A percentile compares a stretch with the other conserved stretches of the same genome.
phyloP scores from a whole-genome alignment of 2,329 filamentous ascomycete species.

The Paraphoma chrysanthemicola region DNA sequence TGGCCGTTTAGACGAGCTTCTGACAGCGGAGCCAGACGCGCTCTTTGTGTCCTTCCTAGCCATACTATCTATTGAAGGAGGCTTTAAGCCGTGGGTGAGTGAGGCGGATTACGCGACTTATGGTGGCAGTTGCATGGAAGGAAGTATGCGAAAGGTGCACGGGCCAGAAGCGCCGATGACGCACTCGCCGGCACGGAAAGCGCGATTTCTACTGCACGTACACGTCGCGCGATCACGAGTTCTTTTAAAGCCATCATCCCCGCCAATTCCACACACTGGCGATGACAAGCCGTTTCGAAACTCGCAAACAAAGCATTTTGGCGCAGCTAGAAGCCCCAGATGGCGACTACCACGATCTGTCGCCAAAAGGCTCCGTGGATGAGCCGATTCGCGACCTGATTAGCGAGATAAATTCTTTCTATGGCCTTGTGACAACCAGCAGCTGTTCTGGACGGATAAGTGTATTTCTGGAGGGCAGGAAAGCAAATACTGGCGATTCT shows the following conservation, averaged over 20 bases:
- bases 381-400: slow-evolving; percentile 79
- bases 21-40: slow-evolving; percentile 17
- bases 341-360: slow-evolving; percentile 78
- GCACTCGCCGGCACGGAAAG: slow-evolving; percentile 14
- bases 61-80: slow-evolving; percentile 25
- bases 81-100: neutral
- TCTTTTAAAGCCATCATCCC: neutral
- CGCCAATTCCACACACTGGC: neutral
- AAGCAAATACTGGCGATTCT: slow-evolving; percentile 41
- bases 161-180: slow-evolving; percentile 23
- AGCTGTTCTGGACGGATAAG: slow-evolving; percentile 89
- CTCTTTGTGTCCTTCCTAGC: slow-evolving; percentile 35
- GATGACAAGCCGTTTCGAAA: slow-evolving; percentile 46
- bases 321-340: slow-evolving; percentile 71
- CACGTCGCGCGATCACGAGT: slow-evolving; percentile 31
- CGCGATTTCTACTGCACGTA: slow-evolving; percentile 14
- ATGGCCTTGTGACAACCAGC: slow-evolving; percentile 87
- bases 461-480: slow-evolving; percentile 83
- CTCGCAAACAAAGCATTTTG: slow-evolving; percentile 77
- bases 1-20: slow-evolving; percentile 45
- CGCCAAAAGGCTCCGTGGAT: slow-evolving; percentile 89
- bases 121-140: slow-evolving; percentile 10
- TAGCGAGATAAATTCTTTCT: slow-evolving; percentile 74
- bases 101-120: slow-evolving; percentile 1
- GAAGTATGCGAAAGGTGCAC: slow-evolving; percentile 12